Evolutionary conservation across 1,139 yeast genomes (phyloP).

Genomic region (Candida glucosophila): DNA sequence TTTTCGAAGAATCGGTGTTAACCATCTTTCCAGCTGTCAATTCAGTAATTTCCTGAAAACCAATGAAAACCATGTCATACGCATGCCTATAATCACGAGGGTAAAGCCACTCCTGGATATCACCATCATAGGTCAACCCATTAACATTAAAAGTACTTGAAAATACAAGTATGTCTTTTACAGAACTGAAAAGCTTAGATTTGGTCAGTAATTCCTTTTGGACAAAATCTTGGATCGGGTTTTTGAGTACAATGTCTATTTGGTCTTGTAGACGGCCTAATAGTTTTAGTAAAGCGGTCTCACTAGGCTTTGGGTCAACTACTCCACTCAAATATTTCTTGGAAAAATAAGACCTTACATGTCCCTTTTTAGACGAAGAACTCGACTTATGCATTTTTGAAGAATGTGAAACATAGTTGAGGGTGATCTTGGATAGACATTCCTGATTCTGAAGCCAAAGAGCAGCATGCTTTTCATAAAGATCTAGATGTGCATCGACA

Average conservation of each 20-base stretch:
- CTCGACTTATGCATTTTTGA: conserved; percentile 24
- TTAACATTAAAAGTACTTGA: conserved; percentile 68
- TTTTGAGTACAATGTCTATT: conserved; percentile 40
- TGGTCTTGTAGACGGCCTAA: conserved; percentile 44
- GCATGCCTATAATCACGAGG: conserved; percentile 24
- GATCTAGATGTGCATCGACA: conserved; percentile 25
- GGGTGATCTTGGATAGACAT: conserved; percentile 35
- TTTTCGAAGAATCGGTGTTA: conserved; percentile 65
- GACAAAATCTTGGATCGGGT: conserved; percentile 69
- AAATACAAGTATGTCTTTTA: conserved; percentile 44
- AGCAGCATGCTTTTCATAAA: conserved; percentile 43
- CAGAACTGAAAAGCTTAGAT: conserved; percentile 40
- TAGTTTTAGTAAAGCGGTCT: conserved; percentile 39
- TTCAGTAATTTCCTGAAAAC: conserved; percentile 89
- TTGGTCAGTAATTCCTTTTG: conserved; percentile 42
- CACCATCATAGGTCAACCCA: conserved; percentile 47
- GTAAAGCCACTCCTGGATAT: conserved; percentile 49
- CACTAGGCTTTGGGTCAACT: conserved; percentile 33
- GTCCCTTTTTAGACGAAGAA: conserved; percentile 20
- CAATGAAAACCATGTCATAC: conserved; percentile 71
- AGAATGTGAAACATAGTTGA: conserved; percentile 26
- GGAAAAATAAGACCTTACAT: conserved; percentile 37
- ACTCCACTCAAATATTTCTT: conserved; percentile 38
- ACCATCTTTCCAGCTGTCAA: conserved; percentile 86
- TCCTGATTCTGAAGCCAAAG: conserved; percentile 58